Conservation (phyloP, 2,329 filamentous ascomycete species). For the Diaporthe citri region DNA sequence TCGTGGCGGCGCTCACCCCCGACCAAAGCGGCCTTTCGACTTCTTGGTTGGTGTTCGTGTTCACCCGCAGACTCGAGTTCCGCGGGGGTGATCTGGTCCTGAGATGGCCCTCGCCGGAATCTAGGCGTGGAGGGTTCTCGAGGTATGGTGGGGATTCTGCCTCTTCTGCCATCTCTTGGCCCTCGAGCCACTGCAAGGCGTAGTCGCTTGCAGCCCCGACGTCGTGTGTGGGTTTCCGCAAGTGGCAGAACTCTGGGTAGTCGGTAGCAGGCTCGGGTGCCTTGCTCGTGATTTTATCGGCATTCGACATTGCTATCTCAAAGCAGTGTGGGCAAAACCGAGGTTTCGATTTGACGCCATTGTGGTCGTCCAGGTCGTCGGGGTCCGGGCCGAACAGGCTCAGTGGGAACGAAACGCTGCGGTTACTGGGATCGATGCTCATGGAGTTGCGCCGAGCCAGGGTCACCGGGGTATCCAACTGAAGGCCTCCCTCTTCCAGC, state of each 20-base stretch:
- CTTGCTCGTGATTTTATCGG: not conserved
- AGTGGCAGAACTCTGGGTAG: constrained; percentile 28
- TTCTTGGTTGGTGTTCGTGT: not conserved
- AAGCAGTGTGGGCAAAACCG: constrained; percentile 33
- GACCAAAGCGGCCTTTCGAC: constrained; percentile 22
- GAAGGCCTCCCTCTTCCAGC: constrained; percentile 18
- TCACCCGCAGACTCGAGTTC: not conserved
- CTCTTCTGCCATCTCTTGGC: not conserved
- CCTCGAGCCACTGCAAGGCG: constrained; percentile 29
- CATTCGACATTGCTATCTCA: constrained; percentile 31
- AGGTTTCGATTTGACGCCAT: constrained; percentile 16
- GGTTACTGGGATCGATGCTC: constrained; percentile 19
- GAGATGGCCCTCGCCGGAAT: not conserved
- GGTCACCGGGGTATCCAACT: not conserved
- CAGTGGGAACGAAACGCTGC: constrained; percentile 20
- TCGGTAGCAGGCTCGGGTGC: not conserved
- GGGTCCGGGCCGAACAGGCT: constrained; percentile 21
- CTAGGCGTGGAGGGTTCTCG: not conserved
- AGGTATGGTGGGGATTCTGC: not conserved
- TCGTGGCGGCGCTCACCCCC: constrained; percentile 12
- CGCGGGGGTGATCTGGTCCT: not conserved
- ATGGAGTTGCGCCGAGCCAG: constrained; percentile 24
- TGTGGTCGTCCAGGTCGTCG: constrained; percentile 12
- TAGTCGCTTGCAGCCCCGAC: constrained; percentile 31
- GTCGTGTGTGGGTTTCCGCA: not conserved